Base-by-base conservation (phyloP, 371 early-diverging fungal species). In the Apophysomyces sp. region DNA sequence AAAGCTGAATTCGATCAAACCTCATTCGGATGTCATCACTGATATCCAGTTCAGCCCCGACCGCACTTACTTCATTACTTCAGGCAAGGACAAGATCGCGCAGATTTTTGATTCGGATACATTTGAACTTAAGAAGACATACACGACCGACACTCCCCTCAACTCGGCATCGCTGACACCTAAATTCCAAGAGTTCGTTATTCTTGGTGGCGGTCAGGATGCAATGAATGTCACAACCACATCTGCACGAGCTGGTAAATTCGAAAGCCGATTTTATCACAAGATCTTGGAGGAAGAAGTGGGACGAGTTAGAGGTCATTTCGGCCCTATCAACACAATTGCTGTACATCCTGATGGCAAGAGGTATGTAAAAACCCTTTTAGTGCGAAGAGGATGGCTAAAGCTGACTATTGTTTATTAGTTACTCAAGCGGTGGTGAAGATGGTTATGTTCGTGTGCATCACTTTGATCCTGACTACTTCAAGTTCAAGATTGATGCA, bases 251-350 rank as follows among this genome's bases (percentile, higher is more conserved):
- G 92, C 93, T 73, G 98, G 98, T 76, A 96, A 98, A 82, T 99
- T 99, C 83, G 99, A 99, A 78, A 91, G 94, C 67, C 88, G 98
- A 63, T 98, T 99, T 89, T 99, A 89, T 88, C 99, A 99, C 87
- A 90, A 94, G 73, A 90, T 98, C 49, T 90, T 96, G 63, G 94
- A 95, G 64, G 94, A 97, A 71, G 98, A 99, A 78, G 90, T 99
- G 41, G 99, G 99, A 37, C 92, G 97, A 65, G 95, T 96, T 54
- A 95, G 92, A 81, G 98, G 99, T 40, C 99, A 99, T 74, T 99
- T 99, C 81, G 99, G 99, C 69, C 99, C 99, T 58, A 98, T 99
- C 82, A 99, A 99, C 85, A 97, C 99, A 15, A 86, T 99, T 64
- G 98, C 98, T 29, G 94, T 98, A 64, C 94, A 94, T 74, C 99